Base-by-base conservation (phyloP, 257 asterid species). In the Knoxia roxburghii region DNA sequence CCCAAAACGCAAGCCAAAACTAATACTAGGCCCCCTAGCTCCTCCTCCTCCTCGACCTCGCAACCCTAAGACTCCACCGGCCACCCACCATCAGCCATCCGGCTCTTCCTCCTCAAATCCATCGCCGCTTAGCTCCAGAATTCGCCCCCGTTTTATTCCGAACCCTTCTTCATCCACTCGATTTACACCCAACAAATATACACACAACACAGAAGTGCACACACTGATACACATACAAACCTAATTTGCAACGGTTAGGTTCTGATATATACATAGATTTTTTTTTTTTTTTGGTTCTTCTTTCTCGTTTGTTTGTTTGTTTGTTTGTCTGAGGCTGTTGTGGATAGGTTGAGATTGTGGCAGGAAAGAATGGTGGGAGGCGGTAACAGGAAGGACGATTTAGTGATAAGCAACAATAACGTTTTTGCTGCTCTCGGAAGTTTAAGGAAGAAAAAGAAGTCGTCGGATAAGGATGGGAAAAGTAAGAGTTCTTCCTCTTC, bases 391-490 rank as follows among this genome's bases (percentile, higher is more conserved):
- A 91, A 83, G 87, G 95, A 91, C 21, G 98, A 86, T 17, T 79
- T 84, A 77, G 79, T 84, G 61, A 86, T 87, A 66, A 91, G 81
- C 88, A 92, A 78, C 85, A 80, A 58, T 39, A 92, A 92, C 75
- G 96, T 84, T 72, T 92, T 92, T 78, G 98, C 98, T 24, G 98
- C 98, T 26, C 77, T 92, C 54, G 98, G 94, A 51, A 87, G 77
- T 69, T 73, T 84, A 73, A 87, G 84, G 91, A 92, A 80, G 91
- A 92, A 89, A 90, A 91, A 89, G 91, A 92, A 84, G 83, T 23
- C 57, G 14, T 84, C 92, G 61, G 95, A 82, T 73, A 86, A 83
- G 60, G 91, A 73, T n/a, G 75, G 83, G 0, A 88, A 79, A 78
- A 79, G 77, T 2, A 87, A 82, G 77, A 74, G 73, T 58, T 71